Base-by-base conservation (phyloP, 2,329 filamentous ascomycete species). In the Fusarium sp. region DNA sequence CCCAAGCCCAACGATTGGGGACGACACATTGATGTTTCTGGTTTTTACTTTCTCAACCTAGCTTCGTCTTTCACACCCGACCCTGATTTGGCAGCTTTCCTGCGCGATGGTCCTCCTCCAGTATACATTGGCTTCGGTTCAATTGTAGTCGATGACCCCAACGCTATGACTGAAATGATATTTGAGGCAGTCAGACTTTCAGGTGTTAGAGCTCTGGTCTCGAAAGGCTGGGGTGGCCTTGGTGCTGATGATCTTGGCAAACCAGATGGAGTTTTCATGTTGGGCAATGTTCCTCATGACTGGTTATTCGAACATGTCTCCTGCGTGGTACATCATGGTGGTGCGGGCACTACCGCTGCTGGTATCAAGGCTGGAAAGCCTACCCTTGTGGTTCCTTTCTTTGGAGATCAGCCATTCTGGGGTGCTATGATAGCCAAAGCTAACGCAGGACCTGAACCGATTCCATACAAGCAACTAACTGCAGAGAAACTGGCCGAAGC, bases 181-280 rank as follows among this genome's bases (percentile, higher is more conserved):
- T 92, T 94, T 59, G 89, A 92, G 16, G 92, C 92, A 2, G 84
- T 94, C 5, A 82, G 84, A 54, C 83, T 85, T 12, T 85, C 90
- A 1, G 91, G 92, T 2, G 86, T 92, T n/a, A 86, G 94, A 60
- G 94, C 93, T 3, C 82, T 97, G 2, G 91, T 97, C 1, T 95
- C 93, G 0, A 94, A 95, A 75, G 94, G 94, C 18, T 97, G 94
- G 94, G 93, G 94, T 51, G 93, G 93, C 1, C 84, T 97, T 10
- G 94, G 93, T 30, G 91, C 88, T 0, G 91, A 94, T 73, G 84
- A 89, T 32, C 77, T 92, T 6, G 87, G 86, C 2, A 80, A 94
- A n/a, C 93, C 93, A 0, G 88, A 94, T 4, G 88, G 89, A 6
- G 89, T 97, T 3, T 93, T 92, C 76, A 93, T 97, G 88, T 84